Evolutionary conservation across 1,139 yeast species (phyloP).

Genomic region (Kluyveromyces sp.): DNA sequence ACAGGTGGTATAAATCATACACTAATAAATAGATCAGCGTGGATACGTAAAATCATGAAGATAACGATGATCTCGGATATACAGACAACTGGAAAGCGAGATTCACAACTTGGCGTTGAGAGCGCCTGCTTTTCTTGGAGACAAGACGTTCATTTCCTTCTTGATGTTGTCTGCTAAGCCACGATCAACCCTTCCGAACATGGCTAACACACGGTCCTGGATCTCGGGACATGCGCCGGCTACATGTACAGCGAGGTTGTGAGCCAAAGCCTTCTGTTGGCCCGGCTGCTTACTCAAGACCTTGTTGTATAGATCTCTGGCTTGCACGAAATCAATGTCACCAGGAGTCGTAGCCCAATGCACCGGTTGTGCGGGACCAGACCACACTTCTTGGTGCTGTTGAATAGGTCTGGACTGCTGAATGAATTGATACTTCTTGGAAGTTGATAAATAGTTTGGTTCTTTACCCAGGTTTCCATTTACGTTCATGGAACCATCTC

Average conservation of each 20-base stretch:
- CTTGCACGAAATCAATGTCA: conserved; percentile 59
- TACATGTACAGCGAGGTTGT: conserved; percentile 75
- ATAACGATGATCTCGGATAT: not conserved
- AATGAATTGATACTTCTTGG: conserved; percentile 31
- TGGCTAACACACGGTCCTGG: conserved; percentile 73
- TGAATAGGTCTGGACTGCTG: conserved; percentile 36
- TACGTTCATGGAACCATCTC: conserved; percentile 84
- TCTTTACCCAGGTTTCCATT: conserved; percentile 79
- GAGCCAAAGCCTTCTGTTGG: conserved; percentile 77
- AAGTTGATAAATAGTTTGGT: conserved; percentile 69
- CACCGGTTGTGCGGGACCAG: conserved; percentile 81
- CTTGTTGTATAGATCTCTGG: conserved; percentile 53
- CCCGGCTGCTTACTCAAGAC: conserved; percentile 69
- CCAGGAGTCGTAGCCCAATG: conserved; percentile 70
- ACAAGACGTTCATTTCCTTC: conserved; percentile 50
- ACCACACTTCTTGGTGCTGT: conserved; percentile 77
- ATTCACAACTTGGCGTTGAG: conserved; percentile 20
- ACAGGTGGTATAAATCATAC: not conserved
- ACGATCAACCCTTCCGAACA: conserved; percentile 67
- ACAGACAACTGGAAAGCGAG: too few species aligned
- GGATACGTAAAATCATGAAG: not conserved
- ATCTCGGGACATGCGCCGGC: conserved; percentile 62
- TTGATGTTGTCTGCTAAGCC: conserved; percentile 58
- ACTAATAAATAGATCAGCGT: not conserved
- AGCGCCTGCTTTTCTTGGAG: conserved; percentile 38